Percentiles rank a stretch among this genome's conserved stretches.
Evolutionary conservation across 768 basidiomycete genomes (phyloP).

Genomic region (Agrocybe pediades): DNA sequence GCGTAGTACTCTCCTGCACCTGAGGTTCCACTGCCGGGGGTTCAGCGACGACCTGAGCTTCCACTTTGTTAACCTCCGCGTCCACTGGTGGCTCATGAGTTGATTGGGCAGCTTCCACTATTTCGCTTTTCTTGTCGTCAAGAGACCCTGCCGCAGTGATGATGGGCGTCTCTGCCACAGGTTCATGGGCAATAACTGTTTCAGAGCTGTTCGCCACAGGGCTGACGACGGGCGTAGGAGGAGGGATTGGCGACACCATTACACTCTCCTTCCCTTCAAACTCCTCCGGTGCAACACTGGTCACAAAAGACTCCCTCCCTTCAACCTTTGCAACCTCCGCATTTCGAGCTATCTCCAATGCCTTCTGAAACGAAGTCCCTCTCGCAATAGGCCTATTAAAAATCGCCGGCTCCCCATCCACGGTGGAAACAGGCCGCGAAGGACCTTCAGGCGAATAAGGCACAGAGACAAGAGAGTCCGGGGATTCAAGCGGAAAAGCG

Average conservation of each 20-base stretch:
- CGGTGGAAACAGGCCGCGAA: slow-evolving; percentile 8
- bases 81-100: background rate
- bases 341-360: slow-evolving; percentile 42
- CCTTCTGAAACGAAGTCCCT: slow-evolving; percentile 39
- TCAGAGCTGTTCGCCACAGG: too few relatives aligned
- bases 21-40: background rate
- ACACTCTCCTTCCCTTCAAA: slow-evolving; percentile 1
- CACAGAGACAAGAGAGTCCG: slow-evolving; percentile 12
- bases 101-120: background rate
- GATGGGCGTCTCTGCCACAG: too few relatives aligned
- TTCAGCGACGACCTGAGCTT: background rate
- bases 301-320: slow-evolving; percentile 15
- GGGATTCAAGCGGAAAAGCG: slow-evolving; percentile 28
- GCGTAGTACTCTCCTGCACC: too few relatives aligned
- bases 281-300: background rate
- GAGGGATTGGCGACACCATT: slow-evolving; percentile 1
- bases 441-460: slow-evolving; percentile 16
- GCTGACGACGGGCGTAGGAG: slow-evolving; percentile 18
- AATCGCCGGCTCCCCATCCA: slow-evolving; percentile 13
- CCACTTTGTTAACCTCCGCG: background rate
- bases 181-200: too few relatives aligned
- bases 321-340: slow-evolving; percentile 32
- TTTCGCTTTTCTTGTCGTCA: too few relatives aligned
- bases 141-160: too few relatives aligned
- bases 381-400: slow-evolving; percentile 21